Conservation (phyloP, 345 rosid species). For the Eucalyptus lansdowneana region DNA sequence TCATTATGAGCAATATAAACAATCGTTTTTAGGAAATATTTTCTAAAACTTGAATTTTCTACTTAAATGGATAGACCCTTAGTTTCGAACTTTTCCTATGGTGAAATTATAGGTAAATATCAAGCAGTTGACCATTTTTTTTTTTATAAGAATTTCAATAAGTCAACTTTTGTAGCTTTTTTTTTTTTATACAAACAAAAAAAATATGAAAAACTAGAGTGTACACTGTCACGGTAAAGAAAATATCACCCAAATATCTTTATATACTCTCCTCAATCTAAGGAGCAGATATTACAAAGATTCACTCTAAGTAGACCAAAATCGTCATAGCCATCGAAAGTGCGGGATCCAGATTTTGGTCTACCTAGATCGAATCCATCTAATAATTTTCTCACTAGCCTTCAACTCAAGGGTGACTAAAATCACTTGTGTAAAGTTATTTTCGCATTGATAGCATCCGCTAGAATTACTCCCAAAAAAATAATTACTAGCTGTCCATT, state of each 20-base stretch:
- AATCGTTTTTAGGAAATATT: no score
- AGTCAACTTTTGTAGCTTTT: not conserved
- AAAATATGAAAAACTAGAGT: not conserved
- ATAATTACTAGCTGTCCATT: not conserved
- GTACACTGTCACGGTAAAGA: not conserved
- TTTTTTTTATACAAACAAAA: not conserved
- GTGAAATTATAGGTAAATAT: not conserved
- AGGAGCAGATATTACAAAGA: not conserved
- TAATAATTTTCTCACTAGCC: not conserved
- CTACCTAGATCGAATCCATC: not conserved
- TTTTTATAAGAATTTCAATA: not conserved
- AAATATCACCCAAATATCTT: not conserved
- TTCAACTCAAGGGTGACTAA: not conserved
- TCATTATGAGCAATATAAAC: no score
- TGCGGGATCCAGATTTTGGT: not conserved
- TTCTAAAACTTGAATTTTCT: no score
- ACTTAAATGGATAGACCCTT: no score
- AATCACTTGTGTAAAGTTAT: not conserved
- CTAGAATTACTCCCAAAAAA: not conserved
- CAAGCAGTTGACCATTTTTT: not conserved
- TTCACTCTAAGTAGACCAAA: not conserved
- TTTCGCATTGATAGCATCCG: not conserved
- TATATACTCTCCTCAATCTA: not conserved
- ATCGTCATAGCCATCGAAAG: not conserved
- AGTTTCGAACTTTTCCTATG: not conserved